Conservation (phyloP, 768 basidiomycete species). For the Suillus lakei region DNA sequence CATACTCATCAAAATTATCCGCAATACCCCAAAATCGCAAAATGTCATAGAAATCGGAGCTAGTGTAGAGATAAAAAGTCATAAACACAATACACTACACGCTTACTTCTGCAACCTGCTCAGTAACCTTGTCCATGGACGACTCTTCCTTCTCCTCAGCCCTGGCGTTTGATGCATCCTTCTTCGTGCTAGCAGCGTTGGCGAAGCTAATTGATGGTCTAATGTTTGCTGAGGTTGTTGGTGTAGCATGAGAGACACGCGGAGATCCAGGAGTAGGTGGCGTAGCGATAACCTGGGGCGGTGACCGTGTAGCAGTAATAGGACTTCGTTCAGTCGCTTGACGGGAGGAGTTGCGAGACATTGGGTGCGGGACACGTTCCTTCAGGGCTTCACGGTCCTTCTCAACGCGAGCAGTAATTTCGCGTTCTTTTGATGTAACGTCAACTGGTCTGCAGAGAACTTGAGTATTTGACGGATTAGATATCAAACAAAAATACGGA, state of each 20-base stretch:
- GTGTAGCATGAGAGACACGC: constrained; percentile 30
- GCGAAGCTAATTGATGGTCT: constrained; percentile 84
- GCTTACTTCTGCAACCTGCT: constrained; percentile 23
- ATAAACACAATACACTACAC: constrained; percentile 17
- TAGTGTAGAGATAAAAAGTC: constrained; percentile 16
- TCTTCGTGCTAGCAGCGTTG: constrained; percentile 59
- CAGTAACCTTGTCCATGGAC: constrained; percentile 16
- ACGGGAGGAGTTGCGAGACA: constrained; percentile 54
- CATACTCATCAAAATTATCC: constrained; percentile 5
- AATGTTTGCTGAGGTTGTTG: constrained; percentile 52
- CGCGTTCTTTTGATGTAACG: constrained; percentile 74
- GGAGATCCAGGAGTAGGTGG: constrained; percentile 23
- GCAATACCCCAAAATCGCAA: constrained; percentile 12
- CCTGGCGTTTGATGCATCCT: constrained; percentile 21
- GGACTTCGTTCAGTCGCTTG: constrained; percentile 50
- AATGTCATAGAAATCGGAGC: constrained; percentile 18
- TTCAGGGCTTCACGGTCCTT: constrained; percentile 56
- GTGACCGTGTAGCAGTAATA: constrained; percentile 36
- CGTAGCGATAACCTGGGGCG: constrained; percentile 24
- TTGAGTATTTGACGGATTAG: constrained; percentile 15
- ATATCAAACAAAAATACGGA: constrained; percentile 37
- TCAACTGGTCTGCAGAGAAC: constrained; percentile 75
- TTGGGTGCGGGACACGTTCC: constrained; percentile 43
- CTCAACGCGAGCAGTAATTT: constrained; percentile 72
- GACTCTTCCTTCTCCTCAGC: constrained; percentile 18